Conservation (phyloP, 176 grass and related monocot genomes). For the Aegilops sharonensis region DNA sequence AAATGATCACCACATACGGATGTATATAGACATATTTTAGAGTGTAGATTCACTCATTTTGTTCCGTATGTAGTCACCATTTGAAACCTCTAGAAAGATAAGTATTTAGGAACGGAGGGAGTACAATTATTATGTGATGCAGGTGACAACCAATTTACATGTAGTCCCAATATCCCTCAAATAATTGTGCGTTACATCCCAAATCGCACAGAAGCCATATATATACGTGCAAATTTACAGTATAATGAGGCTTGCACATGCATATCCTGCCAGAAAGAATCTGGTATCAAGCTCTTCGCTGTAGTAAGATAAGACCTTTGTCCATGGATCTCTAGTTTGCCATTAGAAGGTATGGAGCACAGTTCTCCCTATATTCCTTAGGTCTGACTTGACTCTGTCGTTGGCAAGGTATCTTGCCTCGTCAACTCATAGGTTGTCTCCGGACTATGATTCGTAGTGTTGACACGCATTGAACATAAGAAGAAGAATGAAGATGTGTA, state of each 20-base stretch:
- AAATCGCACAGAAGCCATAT: neutral
- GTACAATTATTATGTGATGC: constrained; percentile 13
- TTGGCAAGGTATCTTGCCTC: constrained; percentile 57
- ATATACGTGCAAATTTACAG: neutral
- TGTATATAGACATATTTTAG: no score
- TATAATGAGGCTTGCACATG: neutral
- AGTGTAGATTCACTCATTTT: no score
- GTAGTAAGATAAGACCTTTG: neutral
- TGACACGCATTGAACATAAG: constrained; percentile 59
- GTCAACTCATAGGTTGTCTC: constrained; percentile 65
- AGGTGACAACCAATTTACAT: constrained; percentile 9
- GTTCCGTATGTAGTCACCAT: no score
- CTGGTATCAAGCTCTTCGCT: constrained; percentile 2
- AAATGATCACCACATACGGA: no score
- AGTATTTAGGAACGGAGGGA: no score
- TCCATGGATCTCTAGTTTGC: neutral
- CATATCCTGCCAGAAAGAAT: neutral
- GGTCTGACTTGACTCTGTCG: constrained; percentile 46
- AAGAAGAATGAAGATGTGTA: constrained; percentile 98
- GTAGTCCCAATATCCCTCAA: neutral
- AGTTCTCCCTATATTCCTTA: neutral
- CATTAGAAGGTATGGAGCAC: neutral
- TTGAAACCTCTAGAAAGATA: no score
- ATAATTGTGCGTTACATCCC: neutral
- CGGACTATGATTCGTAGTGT: constrained; percentile 34